phyloP scores from a whole-genome alignment of 768 basidiomycete genomes.

The Lepiota brunneoincarnata region DNA sequence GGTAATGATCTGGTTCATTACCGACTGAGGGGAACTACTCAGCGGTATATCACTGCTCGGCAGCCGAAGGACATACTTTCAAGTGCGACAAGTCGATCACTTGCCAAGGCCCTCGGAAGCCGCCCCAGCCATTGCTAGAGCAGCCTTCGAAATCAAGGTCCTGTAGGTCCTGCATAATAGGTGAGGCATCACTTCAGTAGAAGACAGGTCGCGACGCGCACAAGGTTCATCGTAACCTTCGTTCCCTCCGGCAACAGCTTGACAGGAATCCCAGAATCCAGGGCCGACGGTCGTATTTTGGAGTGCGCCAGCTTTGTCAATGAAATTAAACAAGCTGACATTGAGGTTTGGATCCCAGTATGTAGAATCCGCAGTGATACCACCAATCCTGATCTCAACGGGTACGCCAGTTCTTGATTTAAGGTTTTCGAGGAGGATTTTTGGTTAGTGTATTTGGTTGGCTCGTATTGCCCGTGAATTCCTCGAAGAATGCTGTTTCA shows the following conservation, averaged over 20 bases:
- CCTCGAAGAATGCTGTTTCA: slow-evolving; percentile 52
- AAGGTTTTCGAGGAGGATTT: slow-evolving; percentile 43
- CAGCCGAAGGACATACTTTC: slow-evolving; percentile 37
- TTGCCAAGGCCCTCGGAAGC: slow-evolving; percentile 33
- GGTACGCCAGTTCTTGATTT: slow-evolving; percentile 41
- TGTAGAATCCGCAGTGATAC: slow-evolving; percentile 54
- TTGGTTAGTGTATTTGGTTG: slow-evolving; percentile 41
- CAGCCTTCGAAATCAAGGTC: slow-evolving; percentile 40
- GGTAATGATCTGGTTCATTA: slow-evolving; percentile 55
- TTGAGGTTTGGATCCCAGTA: slow-evolving; percentile 42
- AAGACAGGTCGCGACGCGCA: slow-evolving; percentile 15
- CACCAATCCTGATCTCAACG: slow-evolving; percentile 48
- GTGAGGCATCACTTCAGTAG: not conserved
- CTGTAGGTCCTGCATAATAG: slow-evolving; percentile 37
- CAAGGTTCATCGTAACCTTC: slow-evolving; percentile 44
- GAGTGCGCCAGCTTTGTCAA: slow-evolving; percentile 39
- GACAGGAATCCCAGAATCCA: slow-evolving; percentile 46
- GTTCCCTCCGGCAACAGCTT: slow-evolving; percentile 44
- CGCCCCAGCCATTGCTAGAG: slow-evolving; percentile 41
- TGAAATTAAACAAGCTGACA: slow-evolving; percentile 39
- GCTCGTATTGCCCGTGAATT: slow-evolving; percentile 44
- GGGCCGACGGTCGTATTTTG: slow-evolving; percentile 52
- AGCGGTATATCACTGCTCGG: not conserved
- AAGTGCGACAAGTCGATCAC: slow-evolving; percentile 37
- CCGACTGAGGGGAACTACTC: slow-evolving; percentile 34